These are phyloP conservation scores for Penicillium sclerotigenum DNA, from an alignment of 2,329 filamentous ascomycete species.

Conservation along the genomic window DNA sequence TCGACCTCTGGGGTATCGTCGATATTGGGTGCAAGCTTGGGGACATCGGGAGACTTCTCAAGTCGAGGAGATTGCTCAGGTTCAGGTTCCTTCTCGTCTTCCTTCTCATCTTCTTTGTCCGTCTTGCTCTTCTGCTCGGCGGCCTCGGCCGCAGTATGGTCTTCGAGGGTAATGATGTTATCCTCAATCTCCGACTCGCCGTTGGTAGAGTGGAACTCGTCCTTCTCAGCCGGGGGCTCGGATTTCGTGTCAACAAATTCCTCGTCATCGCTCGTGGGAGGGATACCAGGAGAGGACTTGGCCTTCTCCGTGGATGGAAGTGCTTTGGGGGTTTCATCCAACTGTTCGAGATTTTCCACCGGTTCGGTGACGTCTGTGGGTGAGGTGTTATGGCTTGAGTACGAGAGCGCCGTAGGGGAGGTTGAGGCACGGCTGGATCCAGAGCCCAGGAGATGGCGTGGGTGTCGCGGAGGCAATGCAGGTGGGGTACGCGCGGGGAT, in stretches of 20 bases:
- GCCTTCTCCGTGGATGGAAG: conserved; percentile 13
- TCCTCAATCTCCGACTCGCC: conserved; percentile 28
- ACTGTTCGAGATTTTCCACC: conserved; percentile 19
- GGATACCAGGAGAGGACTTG: conserved; percentile 18
- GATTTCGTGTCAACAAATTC: conserved; percentile 13
- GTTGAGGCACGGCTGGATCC: conserved; percentile 23
- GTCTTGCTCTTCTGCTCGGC: neutral
- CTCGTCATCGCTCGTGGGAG: conserved; percentile 27
- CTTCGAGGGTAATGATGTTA: neutral
- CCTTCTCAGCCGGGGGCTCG: conserved; percentile 24
- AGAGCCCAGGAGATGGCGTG: conserved; percentile 39
- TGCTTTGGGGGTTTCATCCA: conserved; percentile 9
- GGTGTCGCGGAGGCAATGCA: conserved; percentile 72
- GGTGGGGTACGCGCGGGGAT: conserved; percentile 72
- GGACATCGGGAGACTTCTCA: neutral
- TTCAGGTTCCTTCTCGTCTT: neutral
- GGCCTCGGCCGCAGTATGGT: neutral
- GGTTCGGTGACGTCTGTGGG: conserved; percentile 18
- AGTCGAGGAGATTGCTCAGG: neutral
- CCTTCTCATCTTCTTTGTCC: neutral
- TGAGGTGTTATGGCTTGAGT: conserved; percentile 25
- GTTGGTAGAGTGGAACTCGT: conserved; percentile 44
- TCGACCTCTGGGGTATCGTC: conserved; percentile 3
- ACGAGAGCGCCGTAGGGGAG: conserved; percentile 25
- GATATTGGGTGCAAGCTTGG: neutral